phyloP scores from a whole-genome alignment of 208 protist genomes.

The Leishmania major region DNA sequence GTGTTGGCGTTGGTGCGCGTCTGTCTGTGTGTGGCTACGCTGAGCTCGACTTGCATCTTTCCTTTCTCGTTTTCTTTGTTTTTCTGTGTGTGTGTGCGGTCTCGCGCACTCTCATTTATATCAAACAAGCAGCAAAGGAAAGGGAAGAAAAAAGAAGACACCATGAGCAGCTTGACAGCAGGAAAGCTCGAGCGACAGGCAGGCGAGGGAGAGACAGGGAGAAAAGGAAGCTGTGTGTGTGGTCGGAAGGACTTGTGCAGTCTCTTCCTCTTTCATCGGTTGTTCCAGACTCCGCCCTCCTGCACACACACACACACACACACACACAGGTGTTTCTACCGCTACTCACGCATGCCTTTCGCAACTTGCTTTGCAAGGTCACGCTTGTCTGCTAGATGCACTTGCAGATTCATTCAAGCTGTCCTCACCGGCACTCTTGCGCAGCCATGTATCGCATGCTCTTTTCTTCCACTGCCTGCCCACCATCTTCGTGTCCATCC shows the following conservation, averaged over 20 bases:
- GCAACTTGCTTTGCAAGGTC: neutral
- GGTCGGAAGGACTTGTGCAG: neutral
- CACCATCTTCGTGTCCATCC: neutral
- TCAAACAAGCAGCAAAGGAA: neutral
- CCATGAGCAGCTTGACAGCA: neutral
- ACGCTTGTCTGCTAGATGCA: neutral
- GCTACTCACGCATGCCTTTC: neutral
- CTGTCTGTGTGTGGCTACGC: neutral
- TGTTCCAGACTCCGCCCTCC: neutral
- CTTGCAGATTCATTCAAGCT: neutral
- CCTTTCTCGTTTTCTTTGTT: slow-evolving; percentile 16
- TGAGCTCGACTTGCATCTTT: slow-evolving; percentile 5
- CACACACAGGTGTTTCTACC: neutral
- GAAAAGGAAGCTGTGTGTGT: neutral
- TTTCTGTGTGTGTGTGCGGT: neutral
- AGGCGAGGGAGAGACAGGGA: neutral
- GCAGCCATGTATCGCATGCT: neutral
- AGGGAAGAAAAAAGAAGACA: neutral
- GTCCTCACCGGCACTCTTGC: neutral
- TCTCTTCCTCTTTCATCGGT: neutral
- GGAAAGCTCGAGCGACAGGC: neutral
- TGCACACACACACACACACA: neutral
- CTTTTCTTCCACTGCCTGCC: neutral
- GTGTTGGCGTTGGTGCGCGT: neutral
- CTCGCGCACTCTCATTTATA: slow-evolving; percentile 12